These are phyloP conservation scores for Torulaspora franciscae DNA, from an alignment of 805 yeast species.

Conservation along the genomic window DNA sequence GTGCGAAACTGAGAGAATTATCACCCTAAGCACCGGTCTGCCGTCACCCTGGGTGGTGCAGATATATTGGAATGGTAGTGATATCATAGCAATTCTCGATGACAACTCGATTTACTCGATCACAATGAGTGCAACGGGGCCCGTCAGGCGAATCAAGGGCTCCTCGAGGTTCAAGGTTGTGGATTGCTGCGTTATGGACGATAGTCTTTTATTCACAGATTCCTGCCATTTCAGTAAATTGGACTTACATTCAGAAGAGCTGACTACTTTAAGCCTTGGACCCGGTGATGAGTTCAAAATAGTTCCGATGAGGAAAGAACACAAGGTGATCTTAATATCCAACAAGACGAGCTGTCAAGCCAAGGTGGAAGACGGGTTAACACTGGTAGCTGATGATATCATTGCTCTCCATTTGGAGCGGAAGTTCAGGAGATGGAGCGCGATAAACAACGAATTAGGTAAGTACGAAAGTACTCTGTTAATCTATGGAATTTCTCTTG, in stretches of 20 bases:
- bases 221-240: conserved; percentile 16
- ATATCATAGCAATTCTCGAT: conserved; percentile 16
- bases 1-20: background rate
- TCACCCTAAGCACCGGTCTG: conserved; percentile 3
- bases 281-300: conserved; percentile 20
- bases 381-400: conserved; percentile 17
- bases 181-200: conserved; percentile 18
- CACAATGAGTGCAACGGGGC: background rate
- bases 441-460: conserved; percentile 22
- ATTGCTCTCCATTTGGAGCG: conserved; percentile 27
- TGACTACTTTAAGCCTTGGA: conserved; percentile 6
- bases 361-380: conserved; percentile 13
- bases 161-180: conserved; percentile 21
- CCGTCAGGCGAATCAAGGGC: conserved; percentile 5
- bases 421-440: conserved; percentile 30
- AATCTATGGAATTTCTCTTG: conserved; percentile 28
- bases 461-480: conserved; percentile 28
- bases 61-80: conserved; percentile 15
- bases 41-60: conserved; percentile 23
- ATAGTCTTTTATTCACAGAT: conserved; percentile 15
- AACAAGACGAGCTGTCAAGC: conserved; percentile 19
- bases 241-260: conserved; percentile 7
- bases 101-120: conserved; percentile 27
- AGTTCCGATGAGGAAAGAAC: conserved; percentile 16
- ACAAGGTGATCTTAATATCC: conserved; percentile 19